Conservation (phyloP, 345 rosid species). For the Citrus hindsii region DNA sequence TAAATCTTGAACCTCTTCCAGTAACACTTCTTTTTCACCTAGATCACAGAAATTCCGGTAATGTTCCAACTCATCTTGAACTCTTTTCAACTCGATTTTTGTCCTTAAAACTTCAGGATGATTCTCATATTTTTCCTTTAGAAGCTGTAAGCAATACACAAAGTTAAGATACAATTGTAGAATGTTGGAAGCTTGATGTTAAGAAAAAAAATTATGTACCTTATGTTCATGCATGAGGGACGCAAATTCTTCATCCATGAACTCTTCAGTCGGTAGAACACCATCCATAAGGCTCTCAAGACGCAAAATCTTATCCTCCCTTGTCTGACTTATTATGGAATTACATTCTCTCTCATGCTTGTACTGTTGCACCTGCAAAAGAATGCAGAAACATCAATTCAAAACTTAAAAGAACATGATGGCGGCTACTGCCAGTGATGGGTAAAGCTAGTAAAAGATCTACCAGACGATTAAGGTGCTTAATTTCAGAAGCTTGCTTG, state of each 20-base stretch:
- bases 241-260: conserved; percentile 76
- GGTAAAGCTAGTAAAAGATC: conserved; percentile 21
- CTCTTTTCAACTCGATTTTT: conserved; percentile 74
- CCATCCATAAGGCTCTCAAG: conserved; percentile 98
- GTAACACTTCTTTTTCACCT: conserved; percentile 88
- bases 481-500: conserved; percentile 85
- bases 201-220: conserved; percentile 34
- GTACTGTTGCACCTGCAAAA: conserved; percentile 87
- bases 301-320: conserved; percentile 89
- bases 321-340: conserved; percentile 82
- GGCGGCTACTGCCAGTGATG: neutral
- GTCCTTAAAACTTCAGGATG: conserved; percentile 80
- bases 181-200: conserved; percentile 11
- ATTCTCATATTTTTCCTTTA: conserved; percentile 86
- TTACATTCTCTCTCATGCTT: conserved; percentile 98
- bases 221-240: conserved; percentile 77
- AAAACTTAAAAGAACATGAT: conserved; percentile 5
- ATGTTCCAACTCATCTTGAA: conserved; percentile 76
- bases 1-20: conserved; percentile 93
- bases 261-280: conserved; percentile 82
- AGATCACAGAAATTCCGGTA: conserved; percentile 71
- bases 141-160: conserved; percentile 50
- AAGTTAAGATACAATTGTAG: conserved; percentile 14
- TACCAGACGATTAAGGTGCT: conserved; percentile 93
- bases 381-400: conserved; percentile 14